These are phyloP conservation scores for Xylariaceae sp. DNA, from an alignment of 2,329 filamentous ascomycete genomes.

Conservation along the genomic window DNA sequence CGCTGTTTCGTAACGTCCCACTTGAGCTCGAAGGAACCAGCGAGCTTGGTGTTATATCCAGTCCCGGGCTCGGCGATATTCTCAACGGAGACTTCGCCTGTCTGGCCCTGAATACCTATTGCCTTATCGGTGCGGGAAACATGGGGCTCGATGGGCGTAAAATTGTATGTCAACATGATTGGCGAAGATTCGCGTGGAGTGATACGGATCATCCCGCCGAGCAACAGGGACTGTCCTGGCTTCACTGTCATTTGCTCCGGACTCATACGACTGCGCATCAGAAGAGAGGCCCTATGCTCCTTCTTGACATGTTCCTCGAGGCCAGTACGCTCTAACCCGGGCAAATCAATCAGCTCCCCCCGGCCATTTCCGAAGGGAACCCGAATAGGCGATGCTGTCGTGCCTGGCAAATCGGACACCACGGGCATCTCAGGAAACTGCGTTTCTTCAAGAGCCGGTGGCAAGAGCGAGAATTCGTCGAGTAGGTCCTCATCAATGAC, in stretches of 20 bases:
- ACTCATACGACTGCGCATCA: constrained; percentile 75
- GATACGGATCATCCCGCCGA: constrained; percentile 85
- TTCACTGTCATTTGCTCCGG: constrained; percentile 73
- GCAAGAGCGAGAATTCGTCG: constrained; percentile 61
- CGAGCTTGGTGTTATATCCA: constrained; percentile 60
- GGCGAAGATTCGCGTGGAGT: constrained; percentile 67
- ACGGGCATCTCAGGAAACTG: constrained; percentile 82
- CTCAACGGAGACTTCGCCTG: constrained; percentile 56
- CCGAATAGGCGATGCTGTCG: constrained; percentile 91
- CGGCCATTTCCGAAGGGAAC: constrained; percentile 82
- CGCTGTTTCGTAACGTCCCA: constrained; percentile 82
- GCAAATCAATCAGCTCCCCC: constrained; percentile 91
- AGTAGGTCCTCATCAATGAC: constrained; percentile 26
- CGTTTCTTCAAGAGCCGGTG: constrained; percentile 69
- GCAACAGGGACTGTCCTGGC: constrained; percentile 73
- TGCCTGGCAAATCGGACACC: constrained; percentile 84
- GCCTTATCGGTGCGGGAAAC: constrained; percentile 80
- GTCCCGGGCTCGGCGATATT: constrained; percentile 62
- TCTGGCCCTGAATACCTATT: constrained; percentile 65
- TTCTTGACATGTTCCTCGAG: constrained; percentile 70
- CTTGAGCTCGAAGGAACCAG: constrained; percentile 71
- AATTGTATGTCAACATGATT: constrained; percentile 78
- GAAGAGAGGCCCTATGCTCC: constrained; percentile 62
- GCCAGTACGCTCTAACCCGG: constrained; percentile 73
- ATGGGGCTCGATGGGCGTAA: constrained; percentile 76